These are phyloP conservation scores for Gracilariopsis chorda DNA, from an alignment of 23 red algal genomes.

Conservation along the genomic window DNA sequence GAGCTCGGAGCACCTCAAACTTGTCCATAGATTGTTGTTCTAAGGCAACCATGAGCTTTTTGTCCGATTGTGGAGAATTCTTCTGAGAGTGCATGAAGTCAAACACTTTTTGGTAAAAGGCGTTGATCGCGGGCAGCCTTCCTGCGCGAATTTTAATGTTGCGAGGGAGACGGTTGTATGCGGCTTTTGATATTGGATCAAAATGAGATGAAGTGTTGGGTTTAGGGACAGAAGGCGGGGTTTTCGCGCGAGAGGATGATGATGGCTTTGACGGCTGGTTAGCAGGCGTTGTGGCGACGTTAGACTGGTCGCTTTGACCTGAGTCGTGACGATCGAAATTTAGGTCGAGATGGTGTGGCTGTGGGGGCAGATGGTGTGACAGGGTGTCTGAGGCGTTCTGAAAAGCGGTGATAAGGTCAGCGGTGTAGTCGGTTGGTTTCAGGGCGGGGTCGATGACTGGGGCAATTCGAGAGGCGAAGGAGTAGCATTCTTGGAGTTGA, in stretches of 20 bases:
- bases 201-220: not conserved
- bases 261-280: not conserved
- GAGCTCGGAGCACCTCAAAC: constrained; percentile 46
- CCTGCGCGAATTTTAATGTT: constrained; percentile 56
- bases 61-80: not conserved
- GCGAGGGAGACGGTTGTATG: constrained; percentile 48
- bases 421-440: not conserved
- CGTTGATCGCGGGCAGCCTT: constrained; percentile 38
- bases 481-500: not conserved
- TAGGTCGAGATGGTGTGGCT: not conserved
- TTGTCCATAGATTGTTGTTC: not conserved
- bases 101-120: constrained; percentile 57
- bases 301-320: not conserved
- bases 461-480: not conserved
- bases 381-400: not conserved
- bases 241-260: not conserved
- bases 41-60: constrained; percentile 18
- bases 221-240: not conserved
- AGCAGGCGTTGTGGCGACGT: not conserved
- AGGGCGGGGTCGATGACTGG: not conserved
- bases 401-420: not conserved
- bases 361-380: not conserved
- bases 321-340: not conserved
- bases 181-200: constrained; percentile 17
- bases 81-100: constrained; percentile 1